These are phyloP conservation scores for Ceratobasidium sp. DNA, from an alignment of 1,284 basidiomycete species.

Conservation along the genomic window DNA sequence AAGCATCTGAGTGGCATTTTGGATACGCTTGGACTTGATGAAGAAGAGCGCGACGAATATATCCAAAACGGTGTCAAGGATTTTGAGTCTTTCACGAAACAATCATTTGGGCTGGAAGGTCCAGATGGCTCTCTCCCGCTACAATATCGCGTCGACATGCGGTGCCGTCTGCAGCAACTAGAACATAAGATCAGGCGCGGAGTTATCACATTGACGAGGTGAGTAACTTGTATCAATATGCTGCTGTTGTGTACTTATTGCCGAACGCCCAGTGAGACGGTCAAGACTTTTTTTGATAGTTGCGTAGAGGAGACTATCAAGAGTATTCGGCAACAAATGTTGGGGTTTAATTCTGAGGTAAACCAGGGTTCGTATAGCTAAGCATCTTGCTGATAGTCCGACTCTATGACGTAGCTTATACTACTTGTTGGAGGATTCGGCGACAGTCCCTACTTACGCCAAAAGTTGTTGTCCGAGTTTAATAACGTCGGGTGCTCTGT, in stretches of 20 bases:
- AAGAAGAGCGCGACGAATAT: conserved; percentile 34
- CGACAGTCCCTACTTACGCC: conserved; percentile 31
- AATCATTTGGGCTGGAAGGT: not conserved
- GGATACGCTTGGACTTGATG: conserved; percentile 6
- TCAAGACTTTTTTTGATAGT: conserved; percentile 40
- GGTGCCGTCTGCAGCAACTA: conserved; percentile 4
- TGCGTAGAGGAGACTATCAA: conserved; percentile 34
- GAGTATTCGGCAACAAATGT: conserved; percentile 42
- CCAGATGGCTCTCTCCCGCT: not conserved
- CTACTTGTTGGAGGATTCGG: conserved; percentile 36
- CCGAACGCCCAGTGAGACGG: not conserved
- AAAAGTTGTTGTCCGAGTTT: conserved; percentile 1
- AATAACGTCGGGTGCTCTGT: conserved; percentile 5
- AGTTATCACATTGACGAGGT: conserved; percentile 17
- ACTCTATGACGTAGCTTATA: conserved; percentile 5
- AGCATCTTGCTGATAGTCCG: not conserved
- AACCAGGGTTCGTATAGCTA: not conserved
- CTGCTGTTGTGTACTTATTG: not conserved
- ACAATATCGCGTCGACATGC: conserved; percentile 32
- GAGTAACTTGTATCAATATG: not conserved
- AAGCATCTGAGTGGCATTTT: conserved; percentile 16
- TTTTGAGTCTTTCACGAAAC: conserved; percentile 25
- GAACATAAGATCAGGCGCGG: conserved; percentile 22
- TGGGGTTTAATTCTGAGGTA: conserved; percentile 17
- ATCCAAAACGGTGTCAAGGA: conserved; percentile 25